These are phyloP conservation scores for Vitis hybrid DNA, from an alignment of 177 flowering plant genomes.

Conservation along the genomic window DNA sequence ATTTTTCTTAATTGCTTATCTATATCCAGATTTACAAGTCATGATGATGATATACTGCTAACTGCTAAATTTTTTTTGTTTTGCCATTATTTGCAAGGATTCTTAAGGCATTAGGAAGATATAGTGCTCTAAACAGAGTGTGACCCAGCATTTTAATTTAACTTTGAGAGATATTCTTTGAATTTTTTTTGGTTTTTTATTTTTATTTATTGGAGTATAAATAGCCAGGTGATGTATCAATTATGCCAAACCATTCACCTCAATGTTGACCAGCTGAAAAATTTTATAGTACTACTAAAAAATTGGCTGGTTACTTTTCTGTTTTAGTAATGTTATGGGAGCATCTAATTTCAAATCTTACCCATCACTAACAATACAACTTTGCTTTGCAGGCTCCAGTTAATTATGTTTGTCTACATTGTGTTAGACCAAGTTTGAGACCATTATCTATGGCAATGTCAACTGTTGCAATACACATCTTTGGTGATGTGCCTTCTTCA, in stretches of 20 bases:
- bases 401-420: conserved; percentile 72
- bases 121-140: no score
- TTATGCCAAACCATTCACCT: background rate
- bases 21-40: no score
- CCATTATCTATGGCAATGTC: conserved; percentile 79
- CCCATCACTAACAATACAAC: background rate
- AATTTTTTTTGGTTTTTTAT: no score
- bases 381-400: conserved; percentile 67
- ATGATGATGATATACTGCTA: no score
- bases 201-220: no score
- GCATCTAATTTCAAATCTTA: background rate
- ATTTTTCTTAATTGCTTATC: background rate
- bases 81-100: no score
- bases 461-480: conserved; percentile 69
- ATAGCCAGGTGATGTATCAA: no score
- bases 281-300: background rate
- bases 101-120: no score
- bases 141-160: no score
- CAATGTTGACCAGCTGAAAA: background rate
- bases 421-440: conserved; percentile 70
- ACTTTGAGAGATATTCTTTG: no score
- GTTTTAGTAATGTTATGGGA: background rate
- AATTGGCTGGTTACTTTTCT: no score
- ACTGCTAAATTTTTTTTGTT: no score
- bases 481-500: conserved; percentile 87